Base-by-base conservation (phyloP, 2,329 filamentous ascomycete species). In the Ilyonectria robusta region DNA sequence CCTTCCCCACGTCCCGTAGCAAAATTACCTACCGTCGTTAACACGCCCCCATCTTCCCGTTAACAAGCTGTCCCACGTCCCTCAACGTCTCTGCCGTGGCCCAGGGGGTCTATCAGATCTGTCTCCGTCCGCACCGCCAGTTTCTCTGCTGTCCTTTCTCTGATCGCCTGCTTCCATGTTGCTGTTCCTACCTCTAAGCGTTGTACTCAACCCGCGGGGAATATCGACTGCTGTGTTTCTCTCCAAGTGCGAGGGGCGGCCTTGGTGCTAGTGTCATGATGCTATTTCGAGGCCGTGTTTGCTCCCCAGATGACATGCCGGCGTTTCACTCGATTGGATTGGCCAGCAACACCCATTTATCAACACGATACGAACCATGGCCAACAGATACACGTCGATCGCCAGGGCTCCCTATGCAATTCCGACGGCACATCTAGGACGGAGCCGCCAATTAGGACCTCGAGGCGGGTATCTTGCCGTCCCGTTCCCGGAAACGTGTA, bases 11-110 rank as follows among this genome's bases (percentile, higher is more conserved):
- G 13, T 4, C 63, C 40, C 40, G n/a, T 42, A 17, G n/a, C n/a
- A 42, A n/a, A 42, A 8, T 1, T 8, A n/a, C 40, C n/a, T 7
- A 42, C 40, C 29, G 13, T 19, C 35, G 31, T 53, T 42, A 26
- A 46, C 23, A 31, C 57, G 33, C 44, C 29, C 71, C 46, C 59
- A 37, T 60, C 63, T 65, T 31, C 69, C 64, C 65, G 71, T 76
- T 74, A 72, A 65, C 59, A 59, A 62, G 60, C 48, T 57, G 70
- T 76, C 72, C 42, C 66, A 76, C 76, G 70, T 77, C 63, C 47
- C 70, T 54, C 74, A 69, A 46, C 73, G 66, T 73, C 65, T n/a
- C 69, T 73, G 70, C 42, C 47, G 76, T 78, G 68, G 62, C 68
- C 63, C 61, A 70, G 57, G 64, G 62, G 59, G 35, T 42, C 50